Evolutionary conservation across 2,329 filamentous ascomycete genomes (phyloP).

Genomic region (Botrytis fragariae): DNA sequence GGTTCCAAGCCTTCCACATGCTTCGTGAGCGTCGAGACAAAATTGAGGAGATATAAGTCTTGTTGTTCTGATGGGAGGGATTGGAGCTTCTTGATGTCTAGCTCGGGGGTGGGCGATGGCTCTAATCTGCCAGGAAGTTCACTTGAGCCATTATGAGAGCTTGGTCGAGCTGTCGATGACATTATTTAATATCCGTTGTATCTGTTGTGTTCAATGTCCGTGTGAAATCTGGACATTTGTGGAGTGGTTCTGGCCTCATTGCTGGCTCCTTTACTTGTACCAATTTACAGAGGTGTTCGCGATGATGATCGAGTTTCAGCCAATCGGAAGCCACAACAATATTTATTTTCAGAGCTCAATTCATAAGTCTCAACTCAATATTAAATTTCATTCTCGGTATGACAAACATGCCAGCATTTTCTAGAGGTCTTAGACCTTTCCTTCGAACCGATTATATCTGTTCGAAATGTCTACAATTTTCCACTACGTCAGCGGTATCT

Average conservation of each 20-base stretch:
- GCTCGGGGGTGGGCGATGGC: conserved; percentile 63
- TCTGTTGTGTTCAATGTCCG: conserved; percentile 14
- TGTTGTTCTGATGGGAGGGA: conserved; percentile 90
- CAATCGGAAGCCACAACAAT: conserved; percentile 19
- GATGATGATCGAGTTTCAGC: conserved; percentile 10
- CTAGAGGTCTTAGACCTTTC: conserved; percentile 32
- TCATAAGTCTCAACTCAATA: background rate
- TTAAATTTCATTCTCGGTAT: conserved; percentile 1
- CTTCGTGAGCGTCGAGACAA: conserved; percentile 76
- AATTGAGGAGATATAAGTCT: conserved; percentile 88
- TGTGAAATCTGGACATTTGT: conserved; percentile 7
- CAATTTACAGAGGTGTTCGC: conserved; percentile 16
- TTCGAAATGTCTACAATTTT: conserved; percentile 40
- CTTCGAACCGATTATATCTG: conserved; percentile 27
- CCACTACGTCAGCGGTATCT: conserved; percentile 44
- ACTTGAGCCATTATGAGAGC: conserved; percentile 38
- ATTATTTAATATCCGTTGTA: conserved; percentile 31
- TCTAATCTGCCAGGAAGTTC: conserved; percentile 40
- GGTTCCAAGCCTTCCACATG: conserved; percentile 72
- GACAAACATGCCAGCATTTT: conserved; percentile 32
- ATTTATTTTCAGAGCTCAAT: conserved; percentile 16
- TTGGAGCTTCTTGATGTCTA: conserved; percentile 87
- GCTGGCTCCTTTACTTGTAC: conserved; percentile 10
- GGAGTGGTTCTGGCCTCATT: conserved; percentile 18
- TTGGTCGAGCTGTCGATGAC: conserved; percentile 35